Evolutionary conservation across 2,329 filamentous ascomycete species (phyloP), one percentile per base, ranked within the genome.

Genomic region (Tolypocladium nubicola): DNA sequence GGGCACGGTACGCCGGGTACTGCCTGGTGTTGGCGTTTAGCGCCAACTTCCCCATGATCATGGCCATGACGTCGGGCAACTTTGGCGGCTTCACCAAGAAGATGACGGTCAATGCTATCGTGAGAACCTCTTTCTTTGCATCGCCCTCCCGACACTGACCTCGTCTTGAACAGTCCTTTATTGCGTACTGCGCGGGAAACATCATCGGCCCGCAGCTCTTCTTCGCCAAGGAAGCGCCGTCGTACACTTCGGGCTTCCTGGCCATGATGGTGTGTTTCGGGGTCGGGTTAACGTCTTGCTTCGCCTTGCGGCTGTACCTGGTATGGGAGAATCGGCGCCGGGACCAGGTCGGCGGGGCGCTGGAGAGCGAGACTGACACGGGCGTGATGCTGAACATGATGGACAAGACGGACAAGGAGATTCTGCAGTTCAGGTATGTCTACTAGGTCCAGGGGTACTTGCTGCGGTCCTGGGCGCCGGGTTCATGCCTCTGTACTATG

Each of bases 31-130:
- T 81, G 77, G 9, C 80, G 76, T 2, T 76, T 79, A 63, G 80
- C 75, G 63, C 60, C 40, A 63, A 62, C 41, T 65, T 68, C 49
- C 65, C 68, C 19, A 72, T 86, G 39, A 70, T 76, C 52, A 74
- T 86, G 68, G 79, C 79, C 11, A 75, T 86, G 70, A 73, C 82
- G 39, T 77, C 78, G 0, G 75, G 80, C 7, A 86, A 86, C 63
- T 73, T 84, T 38, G 82, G 78, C 23, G 84, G 83, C 0, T 81
- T 84, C 56, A 86, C 83, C 1, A 87, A 87, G 71, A 85, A 84
- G 63, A 75, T 77, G 1, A 78, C 81, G 5, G 78, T 80, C 14
- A 78, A 84, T 9, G 81, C 82, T 1, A 76, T 81, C 62, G 64
- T 67, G 53, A 11, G 83, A 40, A 11, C 7, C 7, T 8, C 19